Evolutionary conservation across 1,139 yeast species (phyloP), one percentile per base, ranked within the genome.

Genomic region (Kodamaea sp.): DNA sequence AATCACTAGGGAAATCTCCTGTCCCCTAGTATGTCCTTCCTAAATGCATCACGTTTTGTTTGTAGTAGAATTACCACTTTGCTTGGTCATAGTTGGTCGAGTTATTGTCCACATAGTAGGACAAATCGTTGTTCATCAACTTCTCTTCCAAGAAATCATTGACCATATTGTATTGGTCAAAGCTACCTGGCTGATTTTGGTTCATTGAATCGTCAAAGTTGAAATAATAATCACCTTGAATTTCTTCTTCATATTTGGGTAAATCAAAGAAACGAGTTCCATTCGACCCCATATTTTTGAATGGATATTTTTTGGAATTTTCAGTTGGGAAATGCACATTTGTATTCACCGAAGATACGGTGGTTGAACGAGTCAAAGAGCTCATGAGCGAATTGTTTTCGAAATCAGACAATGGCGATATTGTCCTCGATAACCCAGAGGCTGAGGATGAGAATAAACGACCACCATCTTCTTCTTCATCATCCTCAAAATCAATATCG

Each of bases 131-230:
- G 34, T 31, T 35, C 30, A 43, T 34, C 43, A 69, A 55, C 45
- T 65, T 67, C 42, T 69, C 74, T 47, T 67, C 73, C 41, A 68
- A 56, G 38, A 67, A 63, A 47, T 69, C 74, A 31, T 67, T 67
- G 33, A 68, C 62, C 60, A 60, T 59, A 46, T 67, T 65, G 49
- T 68, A 69, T 44, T 65, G 65, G 46, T 69, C 75, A 42, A 64
- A 29, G n/a, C 29, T 20, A 33, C 23, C 11, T 27, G 24, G 38
- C 32, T 15, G 35, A 26, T 22, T 37, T 23, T 24, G 31, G 38
- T 44, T 44, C 49, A 48, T 46, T 23, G 46, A 31, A n/a, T 48
- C 50, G 22, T 50, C 54, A 37, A 50, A 50, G 30, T 40, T 41
- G 35, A 49, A 50, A 28, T 38, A 24, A 35, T 43, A 46, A 2